Base-by-base conservation (phyloP, 2,329 filamentous ascomycete species). In the Paracorniculantispora psalliotae region DNA sequence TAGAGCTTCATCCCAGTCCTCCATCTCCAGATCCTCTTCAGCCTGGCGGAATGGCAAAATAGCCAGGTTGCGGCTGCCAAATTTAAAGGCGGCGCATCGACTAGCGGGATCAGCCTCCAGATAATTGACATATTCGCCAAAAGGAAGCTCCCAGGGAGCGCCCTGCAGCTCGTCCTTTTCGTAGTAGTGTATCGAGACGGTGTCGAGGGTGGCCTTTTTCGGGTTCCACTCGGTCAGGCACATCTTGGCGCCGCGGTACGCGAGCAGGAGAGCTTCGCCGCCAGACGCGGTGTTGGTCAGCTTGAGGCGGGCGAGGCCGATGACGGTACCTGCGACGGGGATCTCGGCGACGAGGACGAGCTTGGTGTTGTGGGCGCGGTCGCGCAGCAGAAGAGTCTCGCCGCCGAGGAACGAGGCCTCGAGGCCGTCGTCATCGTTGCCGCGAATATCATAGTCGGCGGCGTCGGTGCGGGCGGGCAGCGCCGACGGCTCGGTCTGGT, bases 171-270 rank as follows among this genome's bases (percentile, higher is more conserved):
- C 92, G 69, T 97, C 92, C 71, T 94, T 90, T 73, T 99, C 94
- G 75, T 97, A 99, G 79, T 92, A 97, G 77, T 99, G 94, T 67
- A 99, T 93, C 54, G 93, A 97, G 63, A 94, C 85, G 56, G 93
- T 97, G 66, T 88, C 87, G 66, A 97, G 86, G 54, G 84, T 84
- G 73, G 90, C 82, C 65, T 85, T 86, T 70, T 89, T 85, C 9
- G 91, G 86, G 71, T 97, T 91, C 94, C 94, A 99, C 76, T 97
- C 91, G 59, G 96, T 81, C 72, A 99, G 79, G 73, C 90, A 96
- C 69, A 97, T 82, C 75, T 96, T 96, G 44, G 94, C 94, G 75
- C 96, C 92, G 69, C 89, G 89, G 74, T 93, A 89, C 0, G 91
- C 89, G 59, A 97, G 73, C 58, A 99, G 78, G 58, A 99, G 79